These are phyloP conservation scores for Daldinia sp. DNA, from an alignment of 2,329 filamentous ascomycete species.

Conservation along the genomic window DNA sequence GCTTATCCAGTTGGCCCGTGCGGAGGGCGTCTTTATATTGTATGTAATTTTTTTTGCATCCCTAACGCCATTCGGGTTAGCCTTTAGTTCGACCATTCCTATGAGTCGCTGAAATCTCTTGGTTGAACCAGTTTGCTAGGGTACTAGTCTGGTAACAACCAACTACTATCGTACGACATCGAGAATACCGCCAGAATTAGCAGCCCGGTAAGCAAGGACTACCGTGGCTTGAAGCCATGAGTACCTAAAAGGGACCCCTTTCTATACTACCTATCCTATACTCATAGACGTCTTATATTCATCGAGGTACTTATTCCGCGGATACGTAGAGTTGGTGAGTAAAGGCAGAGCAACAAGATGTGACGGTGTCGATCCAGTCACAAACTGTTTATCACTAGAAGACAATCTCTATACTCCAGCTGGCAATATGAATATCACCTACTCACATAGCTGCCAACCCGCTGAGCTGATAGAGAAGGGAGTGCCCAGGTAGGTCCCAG, in stretches of 20 bases:
- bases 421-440: conserved; percentile 19
- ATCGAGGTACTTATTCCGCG: conserved; percentile 13
- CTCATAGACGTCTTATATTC: conserved; percentile 12
- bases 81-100: conserved; percentile 19
- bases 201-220: conserved; percentile 24
- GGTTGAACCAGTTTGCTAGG: conserved; percentile 36
- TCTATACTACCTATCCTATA: background rate
- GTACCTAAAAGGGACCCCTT: conserved; percentile 16
- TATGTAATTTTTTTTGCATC: conserved; percentile 19
- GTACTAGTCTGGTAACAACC: conserved; percentile 28
- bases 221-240: conserved; percentile 14
- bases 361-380: conserved; percentile 26
- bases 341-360: conserved; percentile 24
- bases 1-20: conserved; percentile 31
- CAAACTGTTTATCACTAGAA: conserved; percentile 14
- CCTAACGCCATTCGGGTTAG: conserved; percentile 37
- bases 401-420: conserved; percentile 21
- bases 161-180: conserved; percentile 33
- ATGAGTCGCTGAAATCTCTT: conserved; percentile 27
- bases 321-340: conserved; percentile 18
- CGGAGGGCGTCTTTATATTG: conserved; percentile 28
- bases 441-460: conserved; percentile 14
- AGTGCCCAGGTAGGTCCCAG: background rate
- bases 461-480: conserved; percentile 14
- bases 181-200: conserved; percentile 22